A percentile compares a stretch with the other conserved stretches of the same genome.
Conservation (phyloP, 768 basidiomycete species). For the Lactifluus rugatus region DNA sequence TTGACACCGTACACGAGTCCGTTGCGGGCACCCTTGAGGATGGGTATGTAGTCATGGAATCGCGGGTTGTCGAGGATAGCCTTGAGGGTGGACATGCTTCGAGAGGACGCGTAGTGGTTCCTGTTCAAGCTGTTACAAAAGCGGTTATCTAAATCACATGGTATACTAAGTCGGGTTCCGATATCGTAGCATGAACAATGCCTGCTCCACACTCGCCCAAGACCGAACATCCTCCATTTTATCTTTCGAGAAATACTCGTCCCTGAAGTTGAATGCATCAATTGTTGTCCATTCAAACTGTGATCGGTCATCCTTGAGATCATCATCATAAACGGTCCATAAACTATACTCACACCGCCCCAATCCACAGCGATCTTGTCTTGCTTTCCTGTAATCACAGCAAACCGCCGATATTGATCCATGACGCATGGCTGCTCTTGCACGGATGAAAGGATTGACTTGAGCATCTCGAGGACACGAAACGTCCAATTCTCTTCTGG, state of each 20-base stretch:
- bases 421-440: conserved; percentile 57
- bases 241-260: conserved; percentile 37
- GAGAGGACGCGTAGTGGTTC: too few species aligned
- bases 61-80: conserved; percentile 52
- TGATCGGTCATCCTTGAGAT: background rate
- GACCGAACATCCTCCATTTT: conserved; percentile 11
- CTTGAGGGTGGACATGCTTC: conserved; percentile 23
- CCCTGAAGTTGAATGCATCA: conserved; percentile 45
- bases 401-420: conserved; percentile 53
- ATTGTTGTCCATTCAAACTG: conserved; percentile 49
- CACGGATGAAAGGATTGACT: conserved; percentile 27
- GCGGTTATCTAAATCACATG: too few species aligned
- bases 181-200: background rate
- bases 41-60: conserved; percentile 83
- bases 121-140: too few species aligned
- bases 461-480: conserved; percentile 38
- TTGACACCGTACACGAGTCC: conserved; percentile 87
- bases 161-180: too few species aligned
- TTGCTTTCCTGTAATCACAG: conserved; percentile 39
- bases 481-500: conserved; percentile 27
- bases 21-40: conserved; percentile 90
- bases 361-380: conserved; percentile 26
- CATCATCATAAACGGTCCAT: conserved; percentile 1
- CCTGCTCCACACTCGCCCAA: conserved; percentile 10
- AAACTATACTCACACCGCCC: conserved; percentile 38